Evolutionary conservation across 1,139 yeast genomes (phyloP), one percentile per base, ranked within the genome.

Genomic region (Protomyces gravidus): DNA sequence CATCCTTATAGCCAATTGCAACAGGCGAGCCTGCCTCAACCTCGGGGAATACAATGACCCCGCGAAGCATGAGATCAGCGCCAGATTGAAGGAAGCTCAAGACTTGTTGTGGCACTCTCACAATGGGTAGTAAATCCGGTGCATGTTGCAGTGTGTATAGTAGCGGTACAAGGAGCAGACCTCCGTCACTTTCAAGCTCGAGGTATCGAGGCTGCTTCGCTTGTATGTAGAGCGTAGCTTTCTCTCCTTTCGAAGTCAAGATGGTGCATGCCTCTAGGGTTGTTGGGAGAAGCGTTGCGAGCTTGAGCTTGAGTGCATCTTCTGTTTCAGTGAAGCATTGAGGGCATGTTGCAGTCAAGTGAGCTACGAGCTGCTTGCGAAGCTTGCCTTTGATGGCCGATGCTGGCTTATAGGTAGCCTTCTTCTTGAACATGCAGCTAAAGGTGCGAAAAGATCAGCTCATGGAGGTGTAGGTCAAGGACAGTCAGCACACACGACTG

Each of bases 361-460:
- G 46, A 28, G 58, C 51, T 7, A 33, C 39, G 17, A 53, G 27
- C 15, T 40, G 26, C 17, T 53, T 53, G n/a, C 58, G 36, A 13
- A 45, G 51, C 36, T 50, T 45, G 26, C 48, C 48, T n/a, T 50
- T 40, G 25, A 53, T 53, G 13, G 58, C 33, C n/a, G 58, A 32
- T 5, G 58, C 46, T 3, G 58, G 33, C 28, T 53, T 53, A 23
- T 26, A 45, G 1, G 33, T 39, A 9, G 58, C 58, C 39, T 45
- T 50, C 30, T 53, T 53, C 27, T 46, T 53, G 36, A 53, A 53
- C 58, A 53, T 53, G n/a, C n/a, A n/a, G n/a, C n/a, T n/a, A n/a
- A n/a, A n/a, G n/a, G n/a, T n/a, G n/a, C n/a, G n/a, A n/a, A n/a
- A n/a, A n/a, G n/a, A n/a, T n/a, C n/a, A n/a, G n/a, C n/a, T n/a